Percentiles rank a stretch among this genome's conserved stretches.
Evolutionary conservation across 192 early-diverging fungal species (phyloP).

Genomic region (Entrophospora sp.): DNA sequence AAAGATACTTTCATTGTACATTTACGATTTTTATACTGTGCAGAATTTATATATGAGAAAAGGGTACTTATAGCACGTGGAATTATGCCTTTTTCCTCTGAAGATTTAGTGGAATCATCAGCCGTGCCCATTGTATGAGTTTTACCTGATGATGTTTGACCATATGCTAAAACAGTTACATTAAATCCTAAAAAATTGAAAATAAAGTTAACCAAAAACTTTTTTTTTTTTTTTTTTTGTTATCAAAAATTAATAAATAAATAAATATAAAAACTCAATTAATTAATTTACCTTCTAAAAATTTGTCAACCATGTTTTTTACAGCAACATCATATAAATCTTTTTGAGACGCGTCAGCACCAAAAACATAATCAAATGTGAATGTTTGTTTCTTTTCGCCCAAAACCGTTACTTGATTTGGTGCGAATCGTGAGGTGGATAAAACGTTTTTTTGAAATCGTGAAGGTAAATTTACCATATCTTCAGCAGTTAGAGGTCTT

Average conservation of each 20-base stretch:
- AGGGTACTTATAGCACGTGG: constrained; percentile 60
- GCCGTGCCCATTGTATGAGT: constrained; percentile 94
- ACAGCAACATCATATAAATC: constrained; percentile 45
- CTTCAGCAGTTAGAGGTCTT: constrained; percentile 11
- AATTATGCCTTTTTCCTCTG: constrained; percentile 50
- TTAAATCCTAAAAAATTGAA: constrained; percentile 63
- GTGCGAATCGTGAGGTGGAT: neutral
- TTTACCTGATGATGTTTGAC: constrained; percentile 94
- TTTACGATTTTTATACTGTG: constrained; percentile 25
- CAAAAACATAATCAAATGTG: constrained; percentile 65
- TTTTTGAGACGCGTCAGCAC: constrained; percentile 44
- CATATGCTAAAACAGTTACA: constrained; percentile 88
- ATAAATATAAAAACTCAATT: neutral
- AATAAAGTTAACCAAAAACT: too few species aligned
- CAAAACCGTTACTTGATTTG: constrained; percentile 8
- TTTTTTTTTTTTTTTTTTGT: too few species aligned
- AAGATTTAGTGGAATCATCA: constrained; percentile 20
- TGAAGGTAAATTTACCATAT: constrained; percentile 9
- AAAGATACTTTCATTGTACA: constrained; percentile 73
- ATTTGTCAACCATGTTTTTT: constrained; percentile 37
- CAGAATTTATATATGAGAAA: constrained; percentile 37
- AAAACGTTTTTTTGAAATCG: constrained; percentile 14
- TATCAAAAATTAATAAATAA: constrained; percentile 9
- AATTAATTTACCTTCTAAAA: constrained; percentile 36
- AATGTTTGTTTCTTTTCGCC: constrained; percentile 30